These are phyloP conservation scores for Ophiocordyceps robertsii DNA, from an alignment of 2,329 filamentous ascomycete species.

Conservation along the genomic window DNA sequence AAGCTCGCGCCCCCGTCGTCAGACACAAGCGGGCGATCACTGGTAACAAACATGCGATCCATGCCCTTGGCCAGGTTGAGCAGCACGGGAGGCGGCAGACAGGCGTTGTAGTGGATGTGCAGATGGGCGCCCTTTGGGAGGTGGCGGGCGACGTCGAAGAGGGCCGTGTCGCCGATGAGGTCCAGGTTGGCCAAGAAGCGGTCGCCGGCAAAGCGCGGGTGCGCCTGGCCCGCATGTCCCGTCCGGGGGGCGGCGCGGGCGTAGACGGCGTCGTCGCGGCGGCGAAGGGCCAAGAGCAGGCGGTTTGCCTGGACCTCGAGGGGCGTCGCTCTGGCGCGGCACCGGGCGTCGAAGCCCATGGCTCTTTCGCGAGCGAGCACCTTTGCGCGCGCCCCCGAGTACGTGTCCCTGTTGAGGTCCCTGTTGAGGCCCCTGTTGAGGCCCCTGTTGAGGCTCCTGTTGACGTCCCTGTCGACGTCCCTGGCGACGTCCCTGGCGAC, in stretches of 20 bases:
- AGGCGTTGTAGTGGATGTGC: conserved; percentile 70
- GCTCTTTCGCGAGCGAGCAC: conserved; percentile 18
- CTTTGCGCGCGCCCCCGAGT: conserved; percentile 15
- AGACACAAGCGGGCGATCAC: conserved; percentile 31
- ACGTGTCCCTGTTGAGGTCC: conserved; percentile 9
- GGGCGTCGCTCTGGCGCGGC: conserved; percentile 15
- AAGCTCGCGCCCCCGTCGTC: conserved; percentile 28
- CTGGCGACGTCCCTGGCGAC: neutral
- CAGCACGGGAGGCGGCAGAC: conserved; percentile 46
- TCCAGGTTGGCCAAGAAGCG: conserved; percentile 44
- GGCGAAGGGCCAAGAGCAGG: conserved; percentile 25
- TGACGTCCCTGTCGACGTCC: no score
- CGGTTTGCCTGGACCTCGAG: conserved; percentile 23
- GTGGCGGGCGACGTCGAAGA: conserved; percentile 40
- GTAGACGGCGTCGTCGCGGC: conserved; percentile 25
- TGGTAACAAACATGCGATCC: conserved; percentile 57
- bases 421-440: neutral
- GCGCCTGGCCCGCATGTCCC: conserved; percentile 29
- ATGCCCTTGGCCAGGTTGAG: conserved; percentile 41
- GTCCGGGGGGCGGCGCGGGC: conserved; percentile 12
- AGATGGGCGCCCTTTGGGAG: conserved; percentile 63
- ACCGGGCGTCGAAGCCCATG: conserved; percentile 26
- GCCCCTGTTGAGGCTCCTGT: no score
- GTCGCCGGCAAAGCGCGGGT: conserved; percentile 33
- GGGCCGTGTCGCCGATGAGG: conserved; percentile 38